phyloP scores from a whole-genome alignment of 192 early-diverging fungal species.

The Martensiomyces pterosporus region DNA sequence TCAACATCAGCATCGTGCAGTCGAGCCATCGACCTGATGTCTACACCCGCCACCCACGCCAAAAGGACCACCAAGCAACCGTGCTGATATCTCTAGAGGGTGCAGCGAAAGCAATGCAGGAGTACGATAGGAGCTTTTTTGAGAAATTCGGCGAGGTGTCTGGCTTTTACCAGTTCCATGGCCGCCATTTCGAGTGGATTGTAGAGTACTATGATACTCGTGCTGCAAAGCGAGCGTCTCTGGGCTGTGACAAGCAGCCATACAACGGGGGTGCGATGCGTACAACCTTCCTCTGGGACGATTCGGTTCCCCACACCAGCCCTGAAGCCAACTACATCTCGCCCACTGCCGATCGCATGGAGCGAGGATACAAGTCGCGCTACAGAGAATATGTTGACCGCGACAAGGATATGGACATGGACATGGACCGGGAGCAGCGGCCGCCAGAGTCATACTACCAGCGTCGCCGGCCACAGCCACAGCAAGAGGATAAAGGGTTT shows the following conservation, averaged over 20 bases:
- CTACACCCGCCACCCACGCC: conserved; percentile 3
- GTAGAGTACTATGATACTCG: conserved; percentile 37
- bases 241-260: conserved; percentile 5
- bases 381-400: not conserved
- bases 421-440: no score
- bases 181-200: conserved; percentile 16
- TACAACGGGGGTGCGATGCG: conserved; percentile 11
- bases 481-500: no score
- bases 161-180: conserved; percentile 13
- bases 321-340: no score
- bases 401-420: no score
- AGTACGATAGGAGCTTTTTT: conserved; percentile 12
- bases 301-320: no score
- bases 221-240: conserved; percentile 11
- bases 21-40: conserved; percentile 26
- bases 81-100: conserved; percentile 22
- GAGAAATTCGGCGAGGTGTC: conserved; percentile 20
- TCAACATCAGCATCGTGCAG: not conserved
- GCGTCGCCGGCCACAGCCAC: no score
- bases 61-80: conserved; percentile 20
- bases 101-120: conserved; percentile 2
- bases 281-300: conserved; percentile 37
- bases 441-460: no score
- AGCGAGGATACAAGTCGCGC: no score
- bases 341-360: not conserved